phyloP scores from a whole-genome alignment of 2,329 filamentous ascomycete genomes.

The Penicillium verrucosum region DNA sequence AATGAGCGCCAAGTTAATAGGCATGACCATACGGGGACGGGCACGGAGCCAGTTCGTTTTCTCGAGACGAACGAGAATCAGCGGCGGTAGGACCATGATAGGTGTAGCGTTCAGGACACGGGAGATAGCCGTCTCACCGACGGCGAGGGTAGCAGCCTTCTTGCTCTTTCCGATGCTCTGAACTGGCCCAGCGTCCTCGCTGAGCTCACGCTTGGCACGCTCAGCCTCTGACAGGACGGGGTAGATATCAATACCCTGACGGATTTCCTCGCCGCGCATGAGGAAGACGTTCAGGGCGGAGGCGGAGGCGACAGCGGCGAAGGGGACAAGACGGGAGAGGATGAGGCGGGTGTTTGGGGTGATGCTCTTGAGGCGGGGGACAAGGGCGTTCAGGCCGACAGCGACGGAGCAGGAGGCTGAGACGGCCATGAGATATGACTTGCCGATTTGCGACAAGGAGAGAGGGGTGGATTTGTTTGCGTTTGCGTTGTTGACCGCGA shows the following conservation, averaged over 20 bases:
- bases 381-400: slow-evolving; percentile 82
- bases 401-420: slow-evolving; percentile 91
- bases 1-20: slow-evolving; percentile 84
- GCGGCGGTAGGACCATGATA: slow-evolving; percentile 92
- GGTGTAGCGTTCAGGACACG: slow-evolving; percentile 91
- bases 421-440: slow-evolving; percentile 90
- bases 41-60: slow-evolving; percentile 75
- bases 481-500: slow-evolving; percentile 96
- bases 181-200: slow-evolving; percentile 54
- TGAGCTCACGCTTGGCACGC: slow-evolving; percentile 62
- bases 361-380: slow-evolving; percentile 76
- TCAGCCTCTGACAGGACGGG: slow-evolving; percentile 71
- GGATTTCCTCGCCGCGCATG: slow-evolving; percentile 96
- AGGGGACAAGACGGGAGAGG: slow-evolving; percentile 84
- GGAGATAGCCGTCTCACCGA: slow-evolving; percentile 87
- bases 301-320: slow-evolving; percentile 88
- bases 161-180: slow-evolving; percentile 78
- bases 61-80: slow-evolving; percentile 82
- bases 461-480: slow-evolving; percentile 96
- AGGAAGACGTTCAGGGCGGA: slow-evolving; percentile 93
- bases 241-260: slow-evolving; percentile 87
- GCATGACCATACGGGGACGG: slow-evolving; percentile 71
- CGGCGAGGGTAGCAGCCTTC: slow-evolving; percentile 82
- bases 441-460: slow-evolving; percentile 71
- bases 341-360: slow-evolving; percentile 72